Percentiles rank a stretch among this genome's conserved stretches.
phyloP scores from a whole-genome alignment of 1,284 basidiomycete genomes.

The Ceratorhiza oryzae-sativae region DNA sequence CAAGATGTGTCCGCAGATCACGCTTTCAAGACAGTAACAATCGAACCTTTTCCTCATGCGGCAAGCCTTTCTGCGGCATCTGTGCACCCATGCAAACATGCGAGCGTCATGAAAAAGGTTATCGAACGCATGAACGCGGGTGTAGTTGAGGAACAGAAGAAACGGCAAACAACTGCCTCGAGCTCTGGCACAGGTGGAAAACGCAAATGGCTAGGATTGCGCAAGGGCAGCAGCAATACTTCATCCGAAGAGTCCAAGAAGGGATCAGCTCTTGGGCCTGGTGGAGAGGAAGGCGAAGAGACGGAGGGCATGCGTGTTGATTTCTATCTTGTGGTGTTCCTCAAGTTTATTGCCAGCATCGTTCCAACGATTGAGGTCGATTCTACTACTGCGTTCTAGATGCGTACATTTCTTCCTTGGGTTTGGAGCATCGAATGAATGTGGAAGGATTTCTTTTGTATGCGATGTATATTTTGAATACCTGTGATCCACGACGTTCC shows the following conservation, averaged over 20 bases:
- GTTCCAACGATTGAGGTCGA: slow-evolving; percentile 96
- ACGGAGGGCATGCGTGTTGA: slow-evolving; percentile 91
- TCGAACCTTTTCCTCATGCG: slow-evolving; percentile 96
- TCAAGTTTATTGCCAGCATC: slow-evolving; percentile 95
- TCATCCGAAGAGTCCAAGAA: slow-evolving; percentile 45
- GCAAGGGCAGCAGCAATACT: slow-evolving; percentile 54
- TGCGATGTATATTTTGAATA: slow-evolving; percentile 40
- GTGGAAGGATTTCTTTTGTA: slow-evolving; percentile 33
- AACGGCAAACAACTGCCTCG: slow-evolving; percentile 56
- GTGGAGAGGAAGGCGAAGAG: slow-evolving; percentile 63
- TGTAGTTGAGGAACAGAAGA: slow-evolving; percentile 74
- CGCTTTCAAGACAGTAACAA: slow-evolving; percentile 98
- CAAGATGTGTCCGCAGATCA: slow-evolving; percentile 98
- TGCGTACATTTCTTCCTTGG: slow-evolving; percentile 8
- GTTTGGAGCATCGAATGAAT: slow-evolving; percentile 15
- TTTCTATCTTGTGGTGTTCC: slow-evolving; percentile 94
- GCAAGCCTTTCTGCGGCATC: slow-evolving; percentile 83
- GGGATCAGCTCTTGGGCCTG: slow-evolving; percentile 33
- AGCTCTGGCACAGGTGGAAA: slow-evolving; percentile 62
- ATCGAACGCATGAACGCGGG: slow-evolving; percentile 97
- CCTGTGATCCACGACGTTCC: slow-evolving; percentile 30
- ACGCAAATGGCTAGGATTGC: slow-evolving; percentile 84
- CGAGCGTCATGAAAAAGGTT: slow-evolving; percentile 99
- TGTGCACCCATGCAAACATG: slow-evolving; percentile 99
- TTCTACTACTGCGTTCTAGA: slow-evolving; percentile 81